Evolutionary conservation across 2,329 filamentous ascomycete genomes (phyloP).

Genomic region (Lachnellula cervina): DNA sequence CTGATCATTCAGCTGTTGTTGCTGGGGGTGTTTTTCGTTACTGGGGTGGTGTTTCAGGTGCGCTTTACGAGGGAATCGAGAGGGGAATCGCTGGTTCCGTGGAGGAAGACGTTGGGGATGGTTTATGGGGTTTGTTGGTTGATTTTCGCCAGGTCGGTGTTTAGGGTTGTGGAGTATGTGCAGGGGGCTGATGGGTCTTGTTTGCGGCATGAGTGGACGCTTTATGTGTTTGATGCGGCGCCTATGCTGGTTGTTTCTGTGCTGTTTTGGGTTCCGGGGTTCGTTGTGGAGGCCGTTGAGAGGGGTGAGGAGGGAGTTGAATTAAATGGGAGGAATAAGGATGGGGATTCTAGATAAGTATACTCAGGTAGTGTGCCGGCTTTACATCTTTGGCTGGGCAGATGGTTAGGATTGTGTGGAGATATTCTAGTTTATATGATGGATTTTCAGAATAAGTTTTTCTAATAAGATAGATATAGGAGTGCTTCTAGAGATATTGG

Average conservation of each 20-base stretch:
- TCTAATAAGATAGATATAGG: too few relatives aligned
- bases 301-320: slow-evolving; percentile 2
- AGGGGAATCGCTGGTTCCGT: slow-evolving; percentile 5
- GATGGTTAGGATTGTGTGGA: too few relatives aligned
- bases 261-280: slow-evolving; percentile 25
- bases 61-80: neutral
- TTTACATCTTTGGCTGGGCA: too few relatives aligned
- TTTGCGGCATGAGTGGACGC: slow-evolving; percentile 32
- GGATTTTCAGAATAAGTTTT: too few relatives aligned
- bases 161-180: slow-evolving; percentile 44
- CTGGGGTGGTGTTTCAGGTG: slow-evolving; percentile 32
- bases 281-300: neutral
- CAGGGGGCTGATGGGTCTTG: slow-evolving; percentile 40
- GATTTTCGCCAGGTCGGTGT: slow-evolving; percentile 42
- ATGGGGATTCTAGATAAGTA: too few relatives aligned
- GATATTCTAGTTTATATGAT: too few relatives aligned
- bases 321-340: neutral
- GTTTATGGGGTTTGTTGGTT: slow-evolving; percentile 39
- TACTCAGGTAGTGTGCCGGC: too few relatives aligned
- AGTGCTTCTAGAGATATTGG: too few relatives aligned
- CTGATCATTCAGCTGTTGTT: slow-evolving; percentile 52
- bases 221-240: slow-evolving; percentile 41
- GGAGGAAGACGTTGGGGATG: slow-evolving; percentile 35
- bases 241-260: slow-evolving; percentile 39
- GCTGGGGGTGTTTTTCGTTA: slow-evolving; percentile 50